Evolutionary conservation across 2,329 filamentous ascomycete genomes (phyloP).

Genomic region (Fusarium sp.): DNA sequence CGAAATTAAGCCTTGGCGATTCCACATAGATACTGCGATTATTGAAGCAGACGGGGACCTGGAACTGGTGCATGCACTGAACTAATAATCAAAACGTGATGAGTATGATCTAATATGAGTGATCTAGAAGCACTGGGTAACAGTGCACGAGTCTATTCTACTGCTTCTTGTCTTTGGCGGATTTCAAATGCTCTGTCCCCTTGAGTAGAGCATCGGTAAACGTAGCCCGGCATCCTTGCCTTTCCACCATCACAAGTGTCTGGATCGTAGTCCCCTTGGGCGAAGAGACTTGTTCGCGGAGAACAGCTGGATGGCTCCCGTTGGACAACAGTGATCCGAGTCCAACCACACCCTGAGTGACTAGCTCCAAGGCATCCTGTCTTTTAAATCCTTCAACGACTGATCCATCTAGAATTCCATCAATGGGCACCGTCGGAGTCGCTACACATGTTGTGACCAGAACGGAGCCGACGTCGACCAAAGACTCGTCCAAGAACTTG

Average conservation of each 20-base stretch:
- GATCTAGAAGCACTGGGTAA: too few species aligned
- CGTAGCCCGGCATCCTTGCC: background rate
- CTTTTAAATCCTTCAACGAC: background rate
- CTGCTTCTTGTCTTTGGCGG: background rate
- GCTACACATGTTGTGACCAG: conserved; percentile 13
- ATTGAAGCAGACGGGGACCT: too few species aligned
- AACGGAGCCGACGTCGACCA: background rate
- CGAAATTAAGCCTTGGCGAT: conserved; percentile 3
- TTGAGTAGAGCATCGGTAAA: conserved; percentile 16
- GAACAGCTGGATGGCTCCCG: conserved; percentile 10
- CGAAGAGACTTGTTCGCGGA: conserved; percentile 16
- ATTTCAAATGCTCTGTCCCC: conserved; percentile 8
- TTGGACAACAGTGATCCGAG: conserved; percentile 3
- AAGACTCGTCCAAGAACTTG: background rate
- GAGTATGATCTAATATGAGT: too few species aligned
- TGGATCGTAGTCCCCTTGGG: conserved; percentile 20
- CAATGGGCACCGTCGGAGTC: conserved; percentile 3
- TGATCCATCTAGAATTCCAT: conserved; percentile 15
- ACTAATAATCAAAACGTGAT: too few species aligned
- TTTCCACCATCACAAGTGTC: conserved; percentile 13
- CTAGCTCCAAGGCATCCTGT: conserved; percentile 11
- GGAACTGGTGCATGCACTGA: too few species aligned
- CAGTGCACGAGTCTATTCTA: too few species aligned
- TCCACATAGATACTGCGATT: background rate
- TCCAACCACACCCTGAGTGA: conserved; percentile 7